Conservation (phyloP, 2,329 filamentous ascomycete species). For the Kalmusia sp. region DNA sequence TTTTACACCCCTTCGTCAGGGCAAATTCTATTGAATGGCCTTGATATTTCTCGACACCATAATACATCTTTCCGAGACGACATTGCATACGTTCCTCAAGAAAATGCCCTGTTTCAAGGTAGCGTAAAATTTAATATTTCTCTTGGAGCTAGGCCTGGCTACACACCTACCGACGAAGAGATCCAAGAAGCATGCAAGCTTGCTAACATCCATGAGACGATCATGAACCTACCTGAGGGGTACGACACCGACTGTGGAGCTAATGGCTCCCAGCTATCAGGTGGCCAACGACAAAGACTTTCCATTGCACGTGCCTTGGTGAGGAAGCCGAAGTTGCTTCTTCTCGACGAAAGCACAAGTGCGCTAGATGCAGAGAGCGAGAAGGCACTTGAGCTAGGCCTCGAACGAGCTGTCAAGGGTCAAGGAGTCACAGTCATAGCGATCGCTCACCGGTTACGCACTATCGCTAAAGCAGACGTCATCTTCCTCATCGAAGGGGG, state of each 20-base stretch:
- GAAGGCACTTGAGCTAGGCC: constrained; percentile 47
- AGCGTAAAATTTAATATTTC: constrained; percentile 56
- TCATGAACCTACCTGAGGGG: constrained; percentile 66
- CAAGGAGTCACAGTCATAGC: constrained; percentile 51
- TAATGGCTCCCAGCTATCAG: constrained; percentile 50
- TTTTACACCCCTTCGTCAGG: constrained; percentile 62
- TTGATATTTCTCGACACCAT: constrained; percentile 52
- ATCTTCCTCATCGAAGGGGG: constrained; percentile 59
- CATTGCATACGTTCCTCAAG: constrained; percentile 57
- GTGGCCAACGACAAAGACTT: constrained; percentile 52
- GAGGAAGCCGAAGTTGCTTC: constrained; percentile 49
- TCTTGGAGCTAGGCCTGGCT: constrained; percentile 59
- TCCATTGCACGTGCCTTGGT: constrained; percentile 53
- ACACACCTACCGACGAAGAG: constrained; percentile 64
- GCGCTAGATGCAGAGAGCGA: constrained; percentile 53
- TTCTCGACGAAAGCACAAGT: constrained; percentile 53
- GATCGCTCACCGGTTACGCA: constrained; percentile 54
- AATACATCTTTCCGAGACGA: constrained; percentile 51
- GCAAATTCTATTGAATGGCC: constrained; percentile 59
- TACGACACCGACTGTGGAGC: constrained; percentile 65
- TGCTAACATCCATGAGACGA: constrained; percentile 75
- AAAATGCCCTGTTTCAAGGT: constrained; percentile 57
- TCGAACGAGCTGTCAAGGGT: constrained; percentile 47
- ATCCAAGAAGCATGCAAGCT: constrained; percentile 71
- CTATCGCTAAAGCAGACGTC: constrained; percentile 50